Base-by-base conservation (phyloP, 352 stramenopile species). In the Pythium periplocum region DNA sequence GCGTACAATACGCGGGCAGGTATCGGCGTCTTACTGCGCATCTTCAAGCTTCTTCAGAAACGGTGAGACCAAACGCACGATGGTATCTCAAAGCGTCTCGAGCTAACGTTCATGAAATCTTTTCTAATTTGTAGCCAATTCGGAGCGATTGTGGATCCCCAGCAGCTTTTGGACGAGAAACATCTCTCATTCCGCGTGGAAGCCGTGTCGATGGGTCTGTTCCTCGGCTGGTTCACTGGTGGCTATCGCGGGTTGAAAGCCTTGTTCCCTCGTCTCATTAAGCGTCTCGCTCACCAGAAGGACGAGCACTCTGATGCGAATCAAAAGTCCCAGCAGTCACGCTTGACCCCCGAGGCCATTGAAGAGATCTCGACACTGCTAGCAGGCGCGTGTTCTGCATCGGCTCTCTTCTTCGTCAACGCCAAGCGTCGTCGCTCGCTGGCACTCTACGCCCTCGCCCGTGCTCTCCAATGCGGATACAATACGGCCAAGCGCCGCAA, bases 1-100 rank as follows among this genome's bases (percentile, higher is more conserved):
- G 83, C 80, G 10, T 95, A 95, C 69, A 95, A 95, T 67, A 86
- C 83, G 31, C 86, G 86, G 55, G 83, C 82, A 1, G 83, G 83
- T 47, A 87, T 95, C 50, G 72, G 78, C 33, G 64, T 85, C 11
- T 55, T 93, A 39, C 55, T 93, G 55, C 76, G 81, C 42, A 66
- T 91, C 47, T 71, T 93, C 36, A 75, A 77, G 57, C 54, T 93
- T 32, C 59, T 90, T 45, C 70, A 78, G 39, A 74, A 73, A 40
- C 72, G 67, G 69, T 81, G 38, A 12, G 38, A 12, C 38, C 38
- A 12, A 42, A 42, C 38, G 38, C 38, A 8, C 38, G 7, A 12
- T 42, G 38, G 12, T 42, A 26, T 26, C 17, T 26, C 17, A 26
- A 26, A 26, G 17, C 17, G 17, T 26, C 17, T 26, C 17, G 17